Percentiles rank a stretch among this genome's conserved stretches.
These are phyloP conservation scores for Acrocalymma vagum DNA, from an alignment of 2,329 filamentous ascomycete species.

Conservation along the genomic window DNA sequence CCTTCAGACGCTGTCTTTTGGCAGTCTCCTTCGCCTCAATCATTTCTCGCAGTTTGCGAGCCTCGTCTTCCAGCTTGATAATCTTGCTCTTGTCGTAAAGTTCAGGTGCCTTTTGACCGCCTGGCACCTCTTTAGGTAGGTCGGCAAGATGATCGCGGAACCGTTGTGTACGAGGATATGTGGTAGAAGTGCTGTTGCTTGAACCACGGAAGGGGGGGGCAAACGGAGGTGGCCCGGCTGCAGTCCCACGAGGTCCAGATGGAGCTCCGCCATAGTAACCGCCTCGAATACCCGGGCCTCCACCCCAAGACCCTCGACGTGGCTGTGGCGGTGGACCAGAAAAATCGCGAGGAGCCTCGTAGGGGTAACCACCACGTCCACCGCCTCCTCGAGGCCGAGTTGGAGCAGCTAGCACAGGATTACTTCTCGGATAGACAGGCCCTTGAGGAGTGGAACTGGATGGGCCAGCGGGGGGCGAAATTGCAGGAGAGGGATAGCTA, in stretches of 20 bases:
- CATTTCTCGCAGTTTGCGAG: conserved; percentile 52
- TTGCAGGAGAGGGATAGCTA: conserved; percentile 46
- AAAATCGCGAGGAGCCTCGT: conserved; percentile 47
- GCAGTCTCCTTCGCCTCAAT: conserved; percentile 57
- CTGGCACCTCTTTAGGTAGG: conserved; percentile 54
- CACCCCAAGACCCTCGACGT: conserved; percentile 47
- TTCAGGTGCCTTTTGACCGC: conserved; percentile 54
- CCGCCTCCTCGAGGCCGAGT: conserved; percentile 51
- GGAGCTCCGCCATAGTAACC: conserved; percentile 34
- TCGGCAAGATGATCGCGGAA: conserved; percentile 54
- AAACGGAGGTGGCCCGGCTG: conserved; percentile 35
- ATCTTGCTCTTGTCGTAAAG: conserved; percentile 54
- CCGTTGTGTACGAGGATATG: conserved; percentile 57
- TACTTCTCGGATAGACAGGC: conserved; percentile 43
- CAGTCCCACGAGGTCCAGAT: conserved; percentile 43
- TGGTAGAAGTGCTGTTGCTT: conserved; percentile 53
- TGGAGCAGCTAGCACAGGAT: conserved; percentile 49
- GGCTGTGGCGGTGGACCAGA: conserved; percentile 38
- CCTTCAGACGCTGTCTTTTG: conserved; percentile 52
- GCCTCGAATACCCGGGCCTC: conserved; percentile 31
- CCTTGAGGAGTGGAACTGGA: conserved; percentile 35
- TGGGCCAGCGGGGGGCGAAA: conserved; percentile 51
- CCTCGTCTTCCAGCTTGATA: conserved; percentile 57
- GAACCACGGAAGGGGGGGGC: conserved; percentile 51
- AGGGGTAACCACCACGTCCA: conserved; percentile 49